These are phyloP conservation scores for Syzygium jambos DNA, from an alignment of 345 rosid species.

Conservation along the genomic window DNA sequence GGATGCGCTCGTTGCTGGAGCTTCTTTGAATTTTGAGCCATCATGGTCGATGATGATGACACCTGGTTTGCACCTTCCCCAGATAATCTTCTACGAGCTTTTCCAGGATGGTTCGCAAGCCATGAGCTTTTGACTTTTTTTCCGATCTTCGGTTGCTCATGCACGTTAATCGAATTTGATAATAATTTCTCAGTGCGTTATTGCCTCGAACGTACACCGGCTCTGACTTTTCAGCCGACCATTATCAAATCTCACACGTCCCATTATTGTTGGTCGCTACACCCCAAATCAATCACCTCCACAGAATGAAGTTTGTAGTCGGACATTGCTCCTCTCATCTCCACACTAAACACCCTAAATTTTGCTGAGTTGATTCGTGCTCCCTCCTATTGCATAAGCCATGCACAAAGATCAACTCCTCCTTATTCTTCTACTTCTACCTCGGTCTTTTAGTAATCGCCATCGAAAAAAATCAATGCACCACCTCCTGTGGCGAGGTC, in stretches of 20 bases:
- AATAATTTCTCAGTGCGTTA: neutral
- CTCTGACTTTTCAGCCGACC: neutral
- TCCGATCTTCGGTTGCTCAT: neutral
- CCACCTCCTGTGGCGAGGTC: neutral
- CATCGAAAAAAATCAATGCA: too few species aligned
- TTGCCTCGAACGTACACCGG: neutral
- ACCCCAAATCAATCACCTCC: neutral
- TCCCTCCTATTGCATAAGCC: neutral
- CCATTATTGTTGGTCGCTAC: neutral
- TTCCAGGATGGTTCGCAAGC: neutral
- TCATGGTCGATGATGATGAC: neutral
- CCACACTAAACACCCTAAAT: neutral
- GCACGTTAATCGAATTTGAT: too few species aligned
- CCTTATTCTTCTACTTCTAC: too few species aligned
- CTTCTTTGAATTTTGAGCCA: neutral
- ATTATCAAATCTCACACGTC: neutral
- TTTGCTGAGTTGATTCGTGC: too few species aligned
- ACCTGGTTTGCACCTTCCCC: neutral
- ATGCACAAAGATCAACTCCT: neutral
- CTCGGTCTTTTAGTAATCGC: neutral
- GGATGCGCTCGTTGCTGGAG: too few species aligned
- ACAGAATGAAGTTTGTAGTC: neutral
- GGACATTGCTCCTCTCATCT: neutral
- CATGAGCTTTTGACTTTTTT: neutral
- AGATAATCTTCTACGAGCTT: neutral